Base-by-base conservation (phyloP, 352 stramenopile species). In the Plasmopara viticola region DNA sequence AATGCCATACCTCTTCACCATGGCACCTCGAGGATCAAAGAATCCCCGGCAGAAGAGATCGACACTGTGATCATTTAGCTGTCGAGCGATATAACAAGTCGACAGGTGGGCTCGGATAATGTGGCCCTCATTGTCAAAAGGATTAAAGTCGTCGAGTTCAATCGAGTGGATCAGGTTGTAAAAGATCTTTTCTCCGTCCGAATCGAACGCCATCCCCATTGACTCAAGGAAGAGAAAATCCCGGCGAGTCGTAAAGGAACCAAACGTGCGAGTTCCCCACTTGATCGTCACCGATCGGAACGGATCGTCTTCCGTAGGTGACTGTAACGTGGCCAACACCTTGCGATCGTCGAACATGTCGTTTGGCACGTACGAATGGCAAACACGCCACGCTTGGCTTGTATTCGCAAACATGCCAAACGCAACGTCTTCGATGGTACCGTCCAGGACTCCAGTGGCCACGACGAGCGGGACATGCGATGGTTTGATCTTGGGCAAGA, bases 41-140 rank as follows among this genome's bases (percentile, higher is more conserved):
- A 80, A 85, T 0, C 63, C 74, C 8, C 72, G 73, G 4, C 59
- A 68, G 40, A 73, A 87, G 29, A 84, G 18, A 46, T 85, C 71
- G 17, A 85, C 64, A 4, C 31, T 66, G 4, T 60, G 44, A 17
- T 60, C 37, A 45, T 43, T 53, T 7, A 68, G 15, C 47, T 77
- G 66, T 0, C 71, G 63, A 0, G 62, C 44, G 42, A 85, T 68
- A 48, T 73, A 83, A 60, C 73, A 85, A 6, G 74, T 62, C 3
- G 71, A 84, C 2, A 62, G 18, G 2, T 67, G 55, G n/a, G 59
- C 54, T n/a, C 76, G 71, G 10, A 77, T 60, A 37, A 84, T 60
- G 17, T 60, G 54, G 41, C 56, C 45, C 31, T 44, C 15, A 5
- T 59, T 45, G 9, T 62, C 43, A 10, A 62, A 37, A 2, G 48